A percentile compares a stretch with the other conserved stretches of the same genome.
Evolutionary conservation across 2,329 filamentous ascomycete genomes (phyloP).

Genomic region (Botrytis sinoallii): DNA sequence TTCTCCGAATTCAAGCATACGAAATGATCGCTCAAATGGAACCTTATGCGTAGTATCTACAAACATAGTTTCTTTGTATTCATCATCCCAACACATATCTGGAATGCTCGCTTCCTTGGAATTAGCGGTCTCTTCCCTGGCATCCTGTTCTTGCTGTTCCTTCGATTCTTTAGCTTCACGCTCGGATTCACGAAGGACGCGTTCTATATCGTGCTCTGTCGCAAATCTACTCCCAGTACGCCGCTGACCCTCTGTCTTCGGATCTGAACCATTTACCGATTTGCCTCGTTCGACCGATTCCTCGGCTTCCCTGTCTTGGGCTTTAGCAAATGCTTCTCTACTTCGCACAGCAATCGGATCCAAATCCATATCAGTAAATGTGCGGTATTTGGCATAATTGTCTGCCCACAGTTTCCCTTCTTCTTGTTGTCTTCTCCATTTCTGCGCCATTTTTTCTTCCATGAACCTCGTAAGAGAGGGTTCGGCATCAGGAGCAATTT

Average conservation of each 20-base stretch:
- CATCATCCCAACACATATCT: slow-evolving; percentile 63
- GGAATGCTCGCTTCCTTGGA: slow-evolving; percentile 76
- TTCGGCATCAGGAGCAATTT: slow-evolving; percentile 25
- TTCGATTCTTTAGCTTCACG: slow-evolving; percentile 67
- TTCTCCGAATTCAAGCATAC: slow-evolving; percentile 68
- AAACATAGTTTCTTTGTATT: slow-evolving; percentile 57
- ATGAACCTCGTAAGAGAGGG: slow-evolving; percentile 24
- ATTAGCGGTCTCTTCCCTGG: slow-evolving; percentile 68
- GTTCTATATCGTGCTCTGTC: slow-evolving; percentile 70
- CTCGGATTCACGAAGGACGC: slow-evolving; percentile 68
- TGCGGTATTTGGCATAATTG: slow-evolving; percentile 32
- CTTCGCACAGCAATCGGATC: slow-evolving; percentile 34
- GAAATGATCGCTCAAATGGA: slow-evolving; percentile 63
- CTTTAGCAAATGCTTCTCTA: slow-evolving; percentile 33
- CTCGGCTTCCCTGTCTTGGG: slow-evolving; percentile 29
- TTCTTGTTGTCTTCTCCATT: slow-evolving; percentile 30
- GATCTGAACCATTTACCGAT: slow-evolving; percentile 47
- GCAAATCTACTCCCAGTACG: slow-evolving; percentile 54
- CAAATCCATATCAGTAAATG: slow-evolving; percentile 34
- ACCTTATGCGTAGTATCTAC: slow-evolving; percentile 64
- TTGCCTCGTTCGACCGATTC: slow-evolving; percentile 31
- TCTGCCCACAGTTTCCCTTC: slow-evolving; percentile 31
- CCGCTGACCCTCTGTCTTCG: slow-evolving; percentile 55
- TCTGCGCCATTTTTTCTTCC: slow-evolving; percentile 20
- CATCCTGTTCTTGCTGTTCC: slow-evolving; percentile 61